Conservation (phyloP, 805 yeast species). For the Metschnikowia vanudenii region DNA sequence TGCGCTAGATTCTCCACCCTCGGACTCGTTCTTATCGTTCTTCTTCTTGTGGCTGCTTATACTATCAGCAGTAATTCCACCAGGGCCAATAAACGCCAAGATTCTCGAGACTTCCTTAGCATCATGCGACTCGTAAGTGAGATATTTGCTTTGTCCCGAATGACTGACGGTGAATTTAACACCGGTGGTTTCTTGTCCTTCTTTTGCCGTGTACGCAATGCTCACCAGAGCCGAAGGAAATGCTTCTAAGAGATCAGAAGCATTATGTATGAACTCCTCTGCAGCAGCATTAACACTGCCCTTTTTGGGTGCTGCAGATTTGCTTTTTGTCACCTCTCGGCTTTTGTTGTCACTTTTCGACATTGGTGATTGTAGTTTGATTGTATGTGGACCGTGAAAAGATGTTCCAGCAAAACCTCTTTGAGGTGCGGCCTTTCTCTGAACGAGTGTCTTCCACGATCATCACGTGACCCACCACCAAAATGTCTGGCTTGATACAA, state of each 20-base stretch:
- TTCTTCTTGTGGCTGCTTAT: slow-evolving; percentile 27
- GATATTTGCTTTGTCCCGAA: slow-evolving; percentile 59
- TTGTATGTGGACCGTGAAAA: no score
- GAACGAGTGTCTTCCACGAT: no score
- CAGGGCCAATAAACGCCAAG: slow-evolving; percentile 71
- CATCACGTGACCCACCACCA: no score
- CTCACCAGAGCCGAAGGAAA: slow-evolving; percentile 38
- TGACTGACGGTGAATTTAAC: slow-evolving; percentile 63
- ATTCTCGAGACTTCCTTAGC: slow-evolving; percentile 73
- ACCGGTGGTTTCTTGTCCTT: slow-evolving; percentile 23
- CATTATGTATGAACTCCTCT: slow-evolving; percentile 28
- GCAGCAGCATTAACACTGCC: not conserved
- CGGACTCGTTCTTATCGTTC: slow-evolving; percentile 12
- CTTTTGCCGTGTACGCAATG: slow-evolving; percentile 36
- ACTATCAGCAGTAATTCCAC: slow-evolving; percentile 41
- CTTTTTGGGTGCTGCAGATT: not conserved
- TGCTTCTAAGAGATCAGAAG: slow-evolving; percentile 35
- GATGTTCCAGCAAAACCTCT: no score
- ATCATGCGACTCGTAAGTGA: slow-evolving; percentile 57
- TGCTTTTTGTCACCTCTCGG: not conserved
- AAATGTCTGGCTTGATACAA: no score
- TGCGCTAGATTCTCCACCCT: slow-evolving; percentile 11
- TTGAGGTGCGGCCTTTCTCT: no score
- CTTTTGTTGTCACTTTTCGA: no score
- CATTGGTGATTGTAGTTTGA: no score